Base-by-base conservation (phyloP, 1,284 basidiomycete species). In the Cryptococcus sp. region DNA sequence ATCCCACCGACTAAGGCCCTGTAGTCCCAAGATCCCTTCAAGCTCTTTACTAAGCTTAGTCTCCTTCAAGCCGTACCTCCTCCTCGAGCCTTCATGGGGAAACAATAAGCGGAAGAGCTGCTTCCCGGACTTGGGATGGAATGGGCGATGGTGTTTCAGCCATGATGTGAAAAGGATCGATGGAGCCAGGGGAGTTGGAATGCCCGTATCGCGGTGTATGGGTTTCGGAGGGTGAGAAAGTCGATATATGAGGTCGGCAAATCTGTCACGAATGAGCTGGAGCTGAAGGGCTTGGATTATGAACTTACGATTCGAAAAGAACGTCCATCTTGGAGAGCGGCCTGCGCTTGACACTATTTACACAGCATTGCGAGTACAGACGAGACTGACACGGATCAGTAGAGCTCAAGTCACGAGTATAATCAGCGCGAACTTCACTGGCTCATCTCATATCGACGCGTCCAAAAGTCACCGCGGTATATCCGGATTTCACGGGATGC, bases 11-110 rank as follows among this genome's bases (percentile, higher is more conserved):
- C 62, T 69, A 39, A 88, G 75, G 2, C 64, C 60, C 10, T 65
- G 62, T 2, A 77, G 68, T 4, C 71, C 80, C 46, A 85, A 76
- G 13, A 81, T 78, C 14, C 80, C 71, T 2, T 78, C 77, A 0
- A 92, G 76, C 25, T 78, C 71, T 7, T 70, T 67, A 0, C 80
- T 80, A n/a, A 92, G 77, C n/a, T 70, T 77, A 4, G 76, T 75
- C 74, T 92, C 89, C 63, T 86, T 83, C 62, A 91, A 76, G 18
- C 82, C 82, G 60, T 88, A 92, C 63, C 83, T 83, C 25, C 89
- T 77, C 25, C 80, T 72, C 0, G 76, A 61, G 52, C 91, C 88
- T 52, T 88, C 83, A 50, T 91, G 83, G 0, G 90, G 89, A 66
- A 91, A 91, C n/a, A 92, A 74, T 2, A 91, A 69, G 1, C 83